A percentile compares a stretch with the other conserved stretches of the same genome.
These are phyloP conservation scores for Solanum megistacrolobum DNA, from an alignment of 257 asterid species.

Conservation along the genomic window DNA sequence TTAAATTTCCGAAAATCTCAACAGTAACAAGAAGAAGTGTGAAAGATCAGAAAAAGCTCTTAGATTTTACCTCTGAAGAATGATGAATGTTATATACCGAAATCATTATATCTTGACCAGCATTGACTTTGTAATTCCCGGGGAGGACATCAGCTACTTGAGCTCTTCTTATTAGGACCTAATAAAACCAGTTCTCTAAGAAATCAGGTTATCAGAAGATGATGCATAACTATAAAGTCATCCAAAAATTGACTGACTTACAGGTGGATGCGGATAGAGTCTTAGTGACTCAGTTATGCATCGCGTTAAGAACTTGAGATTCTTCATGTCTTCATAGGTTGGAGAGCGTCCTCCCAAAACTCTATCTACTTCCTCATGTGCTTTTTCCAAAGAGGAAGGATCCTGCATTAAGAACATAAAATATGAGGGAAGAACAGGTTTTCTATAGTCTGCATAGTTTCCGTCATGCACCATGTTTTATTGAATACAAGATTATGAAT, in stretches of 20 bases:
- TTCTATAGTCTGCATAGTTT: not conserved
- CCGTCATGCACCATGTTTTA: not conserved
- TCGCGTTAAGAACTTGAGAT: conserved; percentile 76
- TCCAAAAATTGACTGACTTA: conserved; percentile 20
- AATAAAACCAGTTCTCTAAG: not conserved
- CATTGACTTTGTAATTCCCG: conserved; percentile 76
- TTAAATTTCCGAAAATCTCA: not conserved
- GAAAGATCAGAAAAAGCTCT: not conserved
- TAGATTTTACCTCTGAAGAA: conserved; percentile 54
- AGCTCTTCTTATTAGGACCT: conserved; percentile 92
- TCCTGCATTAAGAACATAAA: conserved; percentile 31
- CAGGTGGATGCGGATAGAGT: conserved; percentile 96
- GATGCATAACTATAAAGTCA: not conserved
- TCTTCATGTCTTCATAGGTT: conserved; percentile 67
- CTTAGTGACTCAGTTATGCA: conserved; percentile 92
- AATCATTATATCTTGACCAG: conserved; percentile 97
- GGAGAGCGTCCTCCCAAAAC: conserved; percentile 77
- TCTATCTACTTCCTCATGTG: conserved; percentile 84
- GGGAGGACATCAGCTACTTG: conserved; percentile 74
- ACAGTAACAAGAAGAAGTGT: not conserved
- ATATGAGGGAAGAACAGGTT: not conserved
- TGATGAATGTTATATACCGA: conserved; percentile 93
- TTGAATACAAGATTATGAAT: not conserved
- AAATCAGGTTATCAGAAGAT: conserved; percentile 1
- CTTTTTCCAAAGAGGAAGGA: conserved; percentile 54